phyloP scores from a whole-genome alignment of 2,329 filamentous ascomycete genomes.

The Lachnellula hyalina region DNA sequence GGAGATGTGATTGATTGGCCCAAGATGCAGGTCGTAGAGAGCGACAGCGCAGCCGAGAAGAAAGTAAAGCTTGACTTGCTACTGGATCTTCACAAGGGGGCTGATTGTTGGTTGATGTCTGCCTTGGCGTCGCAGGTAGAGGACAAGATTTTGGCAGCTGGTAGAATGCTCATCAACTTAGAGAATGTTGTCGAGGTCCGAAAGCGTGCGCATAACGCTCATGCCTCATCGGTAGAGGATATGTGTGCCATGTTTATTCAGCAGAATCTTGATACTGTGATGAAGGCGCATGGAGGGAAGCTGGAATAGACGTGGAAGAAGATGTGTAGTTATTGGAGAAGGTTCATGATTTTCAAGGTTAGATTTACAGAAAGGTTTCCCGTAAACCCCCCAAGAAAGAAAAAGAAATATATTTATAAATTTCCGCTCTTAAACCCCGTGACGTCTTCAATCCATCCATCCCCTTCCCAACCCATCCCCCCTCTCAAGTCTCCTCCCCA shows the following conservation, averaged over 20 bases:
- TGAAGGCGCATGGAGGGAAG: no score
- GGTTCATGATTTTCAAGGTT: no score
- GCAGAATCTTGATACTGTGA: not conserved
- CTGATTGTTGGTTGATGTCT: slow-evolving; percentile 21
- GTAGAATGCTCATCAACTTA: slow-evolving; percentile 16
- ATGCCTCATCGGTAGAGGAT: not conserved
- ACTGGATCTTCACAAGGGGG: slow-evolving; percentile 21
- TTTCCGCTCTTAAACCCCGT: no score
- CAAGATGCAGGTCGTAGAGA: slow-evolving; percentile 16
- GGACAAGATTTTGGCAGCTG: slow-evolving; percentile 16
- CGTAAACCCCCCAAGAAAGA: not conserved
- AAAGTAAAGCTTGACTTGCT: slow-evolving; percentile 20
- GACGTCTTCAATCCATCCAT: no score
- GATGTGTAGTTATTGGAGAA: no score
- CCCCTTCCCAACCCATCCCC: not conserved
- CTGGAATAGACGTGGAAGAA: no score
- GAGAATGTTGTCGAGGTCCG: slow-evolving; percentile 15
- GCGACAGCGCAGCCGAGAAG: slow-evolving; percentile 9
- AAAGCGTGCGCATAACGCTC: slow-evolving; percentile 6
- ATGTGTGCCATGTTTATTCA: not conserved
- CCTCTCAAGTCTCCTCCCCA: not conserved
- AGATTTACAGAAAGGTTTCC: no score
- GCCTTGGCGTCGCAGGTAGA: no score
- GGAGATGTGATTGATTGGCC: slow-evolving; percentile 21
- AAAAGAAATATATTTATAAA: not conserved